phyloP scores from a whole-genome alignment of 345 rosid species.

The Heritiera fomes region DNA sequence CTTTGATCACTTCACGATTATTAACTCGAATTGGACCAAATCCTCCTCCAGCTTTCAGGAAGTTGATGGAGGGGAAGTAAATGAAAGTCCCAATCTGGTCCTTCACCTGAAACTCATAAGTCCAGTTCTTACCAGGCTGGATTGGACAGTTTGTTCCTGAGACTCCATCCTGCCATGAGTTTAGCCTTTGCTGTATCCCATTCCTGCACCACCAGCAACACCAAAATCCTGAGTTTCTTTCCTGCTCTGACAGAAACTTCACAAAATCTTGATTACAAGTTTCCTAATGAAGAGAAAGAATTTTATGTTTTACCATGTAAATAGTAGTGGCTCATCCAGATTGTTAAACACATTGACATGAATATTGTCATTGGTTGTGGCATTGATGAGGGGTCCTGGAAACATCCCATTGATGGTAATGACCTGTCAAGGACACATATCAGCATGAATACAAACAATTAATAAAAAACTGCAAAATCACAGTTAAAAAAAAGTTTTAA shows the following conservation, averaged over 20 bases:
- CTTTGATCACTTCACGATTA: conserved; percentile 43
- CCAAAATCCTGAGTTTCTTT: neutral
- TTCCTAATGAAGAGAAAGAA: neutral
- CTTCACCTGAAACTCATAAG: conserved; percentile 62
- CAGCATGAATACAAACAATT: neutral
- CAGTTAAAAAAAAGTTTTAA: neutral
- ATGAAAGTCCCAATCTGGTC: conserved; percentile 80
- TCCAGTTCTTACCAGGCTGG: conserved; percentile 65
- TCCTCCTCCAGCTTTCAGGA: conserved; percentile 78
- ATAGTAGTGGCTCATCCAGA: conserved; percentile 49
- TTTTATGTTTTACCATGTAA: conserved; percentile 37
- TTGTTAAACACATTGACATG: conserved; percentile 49
- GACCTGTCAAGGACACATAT: conserved; percentile 26
- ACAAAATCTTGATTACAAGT: neutral
- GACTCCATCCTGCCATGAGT: conserved; percentile 90
- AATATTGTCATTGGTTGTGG: conserved; percentile 42
- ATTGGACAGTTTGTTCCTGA: conserved; percentile 78
- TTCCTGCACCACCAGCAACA: conserved; percentile 46
- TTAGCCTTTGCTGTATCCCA: conserved; percentile 63
- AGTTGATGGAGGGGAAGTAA: conserved; percentile 64
- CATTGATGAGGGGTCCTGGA: conserved; percentile 58
- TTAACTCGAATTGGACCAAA: conserved; percentile 61
- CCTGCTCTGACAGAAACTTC: neutral
- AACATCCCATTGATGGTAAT: conserved; percentile 48
- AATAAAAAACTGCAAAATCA: neutral